Evolutionary conservation across 768 basidiomycete species (phyloP).

Genomic region (Tricholoma furcatifolium): DNA sequence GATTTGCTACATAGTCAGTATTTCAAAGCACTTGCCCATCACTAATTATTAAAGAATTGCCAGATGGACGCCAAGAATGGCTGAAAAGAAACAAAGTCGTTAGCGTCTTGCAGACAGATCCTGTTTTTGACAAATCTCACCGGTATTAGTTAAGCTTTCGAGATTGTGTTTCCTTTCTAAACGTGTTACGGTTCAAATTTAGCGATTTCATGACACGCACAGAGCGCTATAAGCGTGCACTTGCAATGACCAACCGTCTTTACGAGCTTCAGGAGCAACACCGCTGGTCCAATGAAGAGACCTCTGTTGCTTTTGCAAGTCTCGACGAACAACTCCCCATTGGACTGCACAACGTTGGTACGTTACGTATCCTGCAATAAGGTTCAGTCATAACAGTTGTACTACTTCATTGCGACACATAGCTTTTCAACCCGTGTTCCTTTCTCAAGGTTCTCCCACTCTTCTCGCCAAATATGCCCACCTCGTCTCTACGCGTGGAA

Average conservation of each 20-base stretch:
- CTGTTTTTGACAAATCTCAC: conserved; percentile 22
- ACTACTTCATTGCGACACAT: conserved; percentile 11
- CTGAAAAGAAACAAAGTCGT: conserved; percentile 44
- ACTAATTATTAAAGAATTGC: background rate
- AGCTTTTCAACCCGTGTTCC: conserved; percentile 71
- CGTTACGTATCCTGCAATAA: conserved; percentile 24
- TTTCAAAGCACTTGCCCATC: background rate
- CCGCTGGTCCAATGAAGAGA: conserved; percentile 51
- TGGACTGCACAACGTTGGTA: conserved; percentile 34
- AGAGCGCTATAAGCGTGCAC: conserved; percentile 54
- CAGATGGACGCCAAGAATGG: conserved; percentile 55
- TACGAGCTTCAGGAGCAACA: conserved; percentile 57
- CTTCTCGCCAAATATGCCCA: conserved; percentile 51
- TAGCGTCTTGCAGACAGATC: conserved; percentile 48
- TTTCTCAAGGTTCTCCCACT: conserved; percentile 55
- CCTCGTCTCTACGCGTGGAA: conserved; percentile 51
- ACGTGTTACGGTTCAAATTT: background rate
- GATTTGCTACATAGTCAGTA: conserved; percentile 51
- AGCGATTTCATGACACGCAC: conserved; percentile 60
- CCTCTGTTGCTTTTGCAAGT: conserved; percentile 40
- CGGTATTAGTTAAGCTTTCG: background rate
- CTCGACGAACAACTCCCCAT: conserved; percentile 57
- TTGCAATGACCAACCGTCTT: conserved; percentile 54
- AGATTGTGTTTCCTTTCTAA: background rate
- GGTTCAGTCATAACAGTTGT: background rate